Evolutionary conservation across 805 yeast genomes (phyloP).

Genomic region (Maudiozyma bulderi): DNA sequence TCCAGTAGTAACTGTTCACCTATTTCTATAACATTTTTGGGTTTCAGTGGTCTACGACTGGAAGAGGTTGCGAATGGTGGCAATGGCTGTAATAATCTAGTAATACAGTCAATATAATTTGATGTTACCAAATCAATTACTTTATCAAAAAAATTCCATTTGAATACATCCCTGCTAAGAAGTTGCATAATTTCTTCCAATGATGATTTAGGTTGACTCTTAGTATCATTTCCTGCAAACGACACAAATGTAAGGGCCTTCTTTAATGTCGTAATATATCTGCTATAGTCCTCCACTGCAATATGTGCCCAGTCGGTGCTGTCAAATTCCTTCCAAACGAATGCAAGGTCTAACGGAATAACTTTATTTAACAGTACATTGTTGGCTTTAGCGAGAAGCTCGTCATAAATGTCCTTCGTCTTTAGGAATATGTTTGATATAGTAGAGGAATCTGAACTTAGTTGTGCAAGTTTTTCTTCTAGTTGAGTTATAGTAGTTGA

Average conservation of each 20-base stretch:
- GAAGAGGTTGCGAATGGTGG: constrained; percentile 38
- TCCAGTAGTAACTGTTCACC: constrained; percentile 81
- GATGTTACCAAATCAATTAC: constrained; percentile 54
- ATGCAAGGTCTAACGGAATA: constrained; percentile 49
- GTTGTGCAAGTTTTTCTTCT: constrained; percentile 45
- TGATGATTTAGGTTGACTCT: constrained; percentile 27
- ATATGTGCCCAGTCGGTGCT: constrained; percentile 66
- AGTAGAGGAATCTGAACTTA: constrained; percentile 34
- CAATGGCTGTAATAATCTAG: constrained; percentile 52
- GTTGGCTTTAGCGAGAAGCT: constrained; percentile 49
- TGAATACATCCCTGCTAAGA: constrained; percentile 60
- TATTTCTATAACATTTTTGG: constrained; percentile 27
- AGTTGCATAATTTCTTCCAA: constrained; percentile 39
- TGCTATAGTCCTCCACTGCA: constrained; percentile 61
- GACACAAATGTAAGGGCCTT: constrained; percentile 28
- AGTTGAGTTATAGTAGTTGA: constrained; percentile 69
- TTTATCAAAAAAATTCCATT: constrained; percentile 66
- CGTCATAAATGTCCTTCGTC: constrained; percentile 47
- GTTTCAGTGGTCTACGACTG: constrained; percentile 12
- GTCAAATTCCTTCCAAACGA: constrained; percentile 76
- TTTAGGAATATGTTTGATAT: constrained; percentile 42
- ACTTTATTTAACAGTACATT: constrained; percentile 43
- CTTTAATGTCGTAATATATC: constrained; percentile 54
- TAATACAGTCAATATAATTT: constrained; percentile 48
- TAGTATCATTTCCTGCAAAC: constrained; percentile 18